These are phyloP conservation scores for Isatis tinctoria DNA, from an alignment of 345 rosid species.

Conservation along the genomic window DNA sequence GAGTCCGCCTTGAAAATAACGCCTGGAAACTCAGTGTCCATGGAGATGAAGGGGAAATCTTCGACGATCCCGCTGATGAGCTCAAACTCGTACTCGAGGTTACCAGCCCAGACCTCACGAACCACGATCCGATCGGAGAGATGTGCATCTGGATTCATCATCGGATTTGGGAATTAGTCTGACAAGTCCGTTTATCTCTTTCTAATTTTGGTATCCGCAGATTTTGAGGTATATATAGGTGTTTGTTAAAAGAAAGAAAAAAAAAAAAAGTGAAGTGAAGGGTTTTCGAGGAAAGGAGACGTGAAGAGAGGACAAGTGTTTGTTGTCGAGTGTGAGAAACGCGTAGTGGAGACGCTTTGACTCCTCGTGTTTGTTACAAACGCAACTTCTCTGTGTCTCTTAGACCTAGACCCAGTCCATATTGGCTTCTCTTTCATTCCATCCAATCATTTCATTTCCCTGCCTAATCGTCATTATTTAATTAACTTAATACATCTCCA, in stretches of 20 bases:
- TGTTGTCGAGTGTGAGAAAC: constrained; percentile 14
- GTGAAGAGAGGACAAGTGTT: neutral
- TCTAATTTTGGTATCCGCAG: neutral
- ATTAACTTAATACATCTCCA: no score
- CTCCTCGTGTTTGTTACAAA: constrained; percentile 5
- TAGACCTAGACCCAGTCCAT: constrained; percentile 15
- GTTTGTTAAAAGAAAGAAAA: neutral
- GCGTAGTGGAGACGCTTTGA: constrained; percentile 26
- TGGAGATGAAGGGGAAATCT: constrained; percentile 58
- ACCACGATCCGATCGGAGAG: constrained; percentile 29
- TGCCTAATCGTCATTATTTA: neutral
- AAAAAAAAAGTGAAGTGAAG: neutral
- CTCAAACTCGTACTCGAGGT: constrained; percentile 61
- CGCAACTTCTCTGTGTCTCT: constrained; percentile 20
- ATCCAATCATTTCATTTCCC: constrained; percentile 2
- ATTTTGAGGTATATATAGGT: neutral
- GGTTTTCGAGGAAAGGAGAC: constrained; percentile 16
- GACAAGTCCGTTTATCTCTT: neutral
- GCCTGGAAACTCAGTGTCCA: constrained; percentile 98
- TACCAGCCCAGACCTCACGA: constrained; percentile 75
- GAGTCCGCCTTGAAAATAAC: constrained; percentile 36
- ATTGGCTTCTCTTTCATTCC: neutral
- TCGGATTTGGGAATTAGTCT: neutral
- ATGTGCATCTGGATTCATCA: constrained; percentile 23
- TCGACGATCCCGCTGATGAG: constrained; percentile 60